Base-by-base conservation (phyloP, 2,329 filamentous ascomycete species). In the Aspergillus ustus region DNA sequence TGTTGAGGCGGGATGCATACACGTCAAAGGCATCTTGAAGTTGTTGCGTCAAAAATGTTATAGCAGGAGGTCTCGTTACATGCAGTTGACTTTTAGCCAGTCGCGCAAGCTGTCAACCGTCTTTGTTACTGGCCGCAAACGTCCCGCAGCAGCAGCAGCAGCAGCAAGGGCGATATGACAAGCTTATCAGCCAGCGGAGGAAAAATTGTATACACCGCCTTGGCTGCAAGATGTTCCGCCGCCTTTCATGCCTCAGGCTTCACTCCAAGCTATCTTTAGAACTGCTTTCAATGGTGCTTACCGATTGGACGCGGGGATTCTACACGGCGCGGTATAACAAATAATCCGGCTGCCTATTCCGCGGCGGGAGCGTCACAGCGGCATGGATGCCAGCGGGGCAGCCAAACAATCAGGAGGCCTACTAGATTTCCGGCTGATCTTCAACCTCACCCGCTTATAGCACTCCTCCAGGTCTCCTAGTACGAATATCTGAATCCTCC, bases 21-120 rank as follows among this genome's bases (percentile, higher is more conserved):
- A 79, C 28, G 76, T 77, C 59, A 78, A 71, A 62, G 77, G 71
- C 76, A 78, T 78, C 19, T 64, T 69, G 66, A 49, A 50, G 11
- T 22, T 20, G 7, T 28, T 13, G 52, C 9, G 28, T 28, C 20
- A 45, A 43, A 15, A n/a, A n/a, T n/a, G n/a, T 25, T 25, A 25
- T 25, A 8, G 11, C 11, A 3, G 44, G n/a, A 9, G 11, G 13
- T 40, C 34, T 3, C 11, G 8, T 15, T 15, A 44, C 19, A 7
- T 19, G 22, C 20, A 46, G 7, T 48, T 48, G 13, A 8, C 25
- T 29, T 7, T 22, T 8, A 55, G 20, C n/a, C 17, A 55, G 20
- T 43, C 15, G 28, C n/a, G 28, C 17, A 19, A 17, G 51, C 19
- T 17, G 20, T n/a, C 6, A 5, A 48, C 29, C 9, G 7, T 40